Percentiles rank a stretch among this genome's conserved stretches.
Evolutionary conservation across 192 early-diverging fungal genomes (phyloP).

Genomic region (Thamnidium elegans): DNA sequence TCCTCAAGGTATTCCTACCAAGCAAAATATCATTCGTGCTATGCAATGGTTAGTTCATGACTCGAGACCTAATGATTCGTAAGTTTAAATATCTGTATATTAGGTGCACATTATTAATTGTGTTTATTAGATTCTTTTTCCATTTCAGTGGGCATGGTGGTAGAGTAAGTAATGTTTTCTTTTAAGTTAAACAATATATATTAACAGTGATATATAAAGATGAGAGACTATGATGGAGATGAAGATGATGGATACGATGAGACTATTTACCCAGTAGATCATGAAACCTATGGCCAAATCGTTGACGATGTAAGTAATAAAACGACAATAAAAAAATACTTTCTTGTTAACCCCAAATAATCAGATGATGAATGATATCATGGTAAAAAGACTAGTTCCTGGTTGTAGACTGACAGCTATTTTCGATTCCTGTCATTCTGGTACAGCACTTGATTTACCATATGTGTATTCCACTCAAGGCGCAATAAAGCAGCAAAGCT

Average conservation of each 20-base stretch:
- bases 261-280: conserved; percentile 68
- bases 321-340: background rate
- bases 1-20: conserved; percentile 62
- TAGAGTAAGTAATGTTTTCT: conserved; percentile 23
- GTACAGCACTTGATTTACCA: conserved; percentile 75
- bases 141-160: conserved; percentile 80
- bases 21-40: conserved; percentile 65
- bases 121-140: conserved; percentile 61
- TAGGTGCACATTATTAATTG: too few relatives aligned
- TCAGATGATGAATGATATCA: conserved; percentile 64
- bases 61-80: conserved; percentile 71
- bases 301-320: conserved; percentile 55
- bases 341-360: background rate
- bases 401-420: conserved; percentile 74
- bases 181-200: background rate
- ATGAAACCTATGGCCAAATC: conserved; percentile 55
- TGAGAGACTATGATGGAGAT: conserved; percentile 59
- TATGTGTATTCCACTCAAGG: conserved; percentile 74
- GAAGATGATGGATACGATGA: conserved; percentile 80
- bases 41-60: conserved; percentile 79
- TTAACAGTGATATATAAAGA: conserved; percentile 15
- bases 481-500: conserved; percentile 43
- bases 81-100: too few relatives aligned
- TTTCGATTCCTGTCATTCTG: conserved; percentile 84
- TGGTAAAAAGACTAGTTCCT: conserved; percentile 62